These are phyloP conservation scores for Starmerella gropengiesseri DNA, from an alignment of 805 yeast species.

Conservation along the genomic window DNA sequence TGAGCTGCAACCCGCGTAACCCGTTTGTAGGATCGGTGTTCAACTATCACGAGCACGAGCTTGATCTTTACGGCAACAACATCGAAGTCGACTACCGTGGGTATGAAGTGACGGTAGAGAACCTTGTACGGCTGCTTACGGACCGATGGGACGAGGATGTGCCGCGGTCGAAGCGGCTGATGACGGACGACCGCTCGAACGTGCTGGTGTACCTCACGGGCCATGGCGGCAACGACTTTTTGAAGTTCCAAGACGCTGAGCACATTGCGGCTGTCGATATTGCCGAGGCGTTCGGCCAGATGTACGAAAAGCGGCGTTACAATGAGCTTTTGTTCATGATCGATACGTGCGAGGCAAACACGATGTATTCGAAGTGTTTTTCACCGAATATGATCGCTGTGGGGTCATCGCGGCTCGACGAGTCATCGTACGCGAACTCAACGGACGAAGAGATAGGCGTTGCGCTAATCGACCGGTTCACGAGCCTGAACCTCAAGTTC, in stretches of 20 bases:
- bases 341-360: constrained; percentile 97
- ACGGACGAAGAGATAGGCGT: constrained; percentile 94
- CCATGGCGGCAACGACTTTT: constrained; percentile 95
- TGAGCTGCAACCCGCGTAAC: constrained; percentile 93
- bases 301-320: constrained; percentile 91
- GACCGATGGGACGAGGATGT: constrained; percentile 94
- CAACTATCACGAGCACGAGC: constrained; percentile 82
- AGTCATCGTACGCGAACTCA: constrained; percentile 89
- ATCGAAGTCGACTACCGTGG: constrained; percentile 96
- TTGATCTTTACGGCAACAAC: constrained; percentile 87
- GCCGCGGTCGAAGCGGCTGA: constrained; percentile 78
- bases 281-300: constrained; percentile 94
- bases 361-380: constrained; percentile 87
- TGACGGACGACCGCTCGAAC: constrained; percentile 89
- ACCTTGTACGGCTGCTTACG: constrained; percentile 80
- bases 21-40: constrained; percentile 93
- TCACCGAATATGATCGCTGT: constrained; percentile 88
- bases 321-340: constrained; percentile 95
- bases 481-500: constrained; percentile 81
- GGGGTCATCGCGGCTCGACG: constrained; percentile 80
- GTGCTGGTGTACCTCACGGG: constrained; percentile 94
- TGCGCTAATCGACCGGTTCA: constrained; percentile 93
- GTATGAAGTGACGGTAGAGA: constrained; percentile 95
- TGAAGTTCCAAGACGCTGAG: constrained; percentile 97
- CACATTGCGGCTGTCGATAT: constrained; percentile 91